These are phyloP conservation scores for Pythium sukuiense DNA, from an alignment of 352 stramenopile genomes.

Conservation along the genomic window DNA sequence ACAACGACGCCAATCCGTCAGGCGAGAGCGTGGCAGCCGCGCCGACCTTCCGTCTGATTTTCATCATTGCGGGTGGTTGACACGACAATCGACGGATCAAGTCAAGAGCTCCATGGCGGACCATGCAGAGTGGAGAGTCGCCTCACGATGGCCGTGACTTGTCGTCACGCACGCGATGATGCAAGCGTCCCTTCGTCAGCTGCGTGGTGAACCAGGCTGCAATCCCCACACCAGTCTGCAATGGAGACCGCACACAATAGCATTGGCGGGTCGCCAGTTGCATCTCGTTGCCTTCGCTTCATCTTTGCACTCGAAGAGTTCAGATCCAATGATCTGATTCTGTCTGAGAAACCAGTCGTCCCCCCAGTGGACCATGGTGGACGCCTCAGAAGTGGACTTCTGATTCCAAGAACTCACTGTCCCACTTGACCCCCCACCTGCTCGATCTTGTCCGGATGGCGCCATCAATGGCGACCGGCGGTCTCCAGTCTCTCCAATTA, in stretches of 20 bases:
- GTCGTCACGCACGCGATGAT: background rate
- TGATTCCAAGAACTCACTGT: background rate
- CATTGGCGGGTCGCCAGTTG: background rate
- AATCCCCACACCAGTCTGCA: background rate
- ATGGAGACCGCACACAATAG: background rate
- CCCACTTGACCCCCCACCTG: conserved; percentile 7
- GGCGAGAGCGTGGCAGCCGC: background rate
- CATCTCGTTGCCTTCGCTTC: background rate
- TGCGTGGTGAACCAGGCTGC: background rate
- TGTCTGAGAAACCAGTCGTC: conserved; percentile 5
- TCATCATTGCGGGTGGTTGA: background rate
- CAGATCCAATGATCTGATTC: background rate
- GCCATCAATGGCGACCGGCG: background rate
- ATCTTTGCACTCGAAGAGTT: background rate
- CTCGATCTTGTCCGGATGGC: background rate
- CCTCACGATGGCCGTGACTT: background rate
- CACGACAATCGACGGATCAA: background rate
- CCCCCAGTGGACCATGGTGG: conserved; percentile 16
- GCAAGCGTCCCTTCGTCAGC: background rate
- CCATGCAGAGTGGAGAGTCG: background rate
- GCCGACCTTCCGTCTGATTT: background rate
- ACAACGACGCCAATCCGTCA: background rate
- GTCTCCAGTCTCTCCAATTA: background rate
- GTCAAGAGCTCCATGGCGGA: background rate
- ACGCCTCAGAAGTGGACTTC: conserved; percentile 5